Evolutionary conservation across 306 rosid genomes (phyloP), one percentile per base, ranked within the genome.

Genomic region (Gynostemma pentaphyllum): DNA sequence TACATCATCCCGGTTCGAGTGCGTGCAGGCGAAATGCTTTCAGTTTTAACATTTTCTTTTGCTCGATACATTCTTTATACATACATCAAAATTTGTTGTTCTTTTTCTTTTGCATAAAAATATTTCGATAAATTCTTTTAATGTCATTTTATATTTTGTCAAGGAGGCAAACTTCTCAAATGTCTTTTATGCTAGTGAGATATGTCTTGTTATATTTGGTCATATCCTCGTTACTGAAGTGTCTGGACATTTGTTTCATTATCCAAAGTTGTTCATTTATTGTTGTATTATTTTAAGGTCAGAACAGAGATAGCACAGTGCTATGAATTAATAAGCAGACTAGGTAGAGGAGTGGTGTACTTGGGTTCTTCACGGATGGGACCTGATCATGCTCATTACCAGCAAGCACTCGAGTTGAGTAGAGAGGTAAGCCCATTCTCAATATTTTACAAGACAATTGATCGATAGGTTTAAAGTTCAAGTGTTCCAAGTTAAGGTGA

Each of bases 311-410:
- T 92, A 68, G 76, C 76, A 62, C 74, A 46, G 50, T 92, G 98
- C 78, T 92, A 92, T 68, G 94, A 83, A 62, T 86, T 92, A 68
- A 86, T 92, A 75, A 72, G 74, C 70, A 80, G 81, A 71, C 80
- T 79, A 48, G 98, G 98, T 45, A 92, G 89, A 63, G 98, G 98
- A 76, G 85, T 63, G 15, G 76, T 92, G 32, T 92, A 88, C 74
- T 77, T 92, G 61, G 98, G 98, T 59, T 92, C 98, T 55, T 75
- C 98, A 69, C 85, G 98, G 78, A 82, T 82, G 79, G 90, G 81
- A 37, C 80, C 90, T 0, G 69, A 69, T 73, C 96, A 88, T 75
- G 62, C 92, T 62, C 96, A 88, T 70, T 88, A 86, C 53, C 14
- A 55, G 29, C 90, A 86, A 73, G 72, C 89, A 28, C 84, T 75